Percentiles rank a stretch among this genome's conserved stretches.
phyloP scores from a whole-genome alignment of 257 asterid species.

The Forsythia viridissima region DNA sequence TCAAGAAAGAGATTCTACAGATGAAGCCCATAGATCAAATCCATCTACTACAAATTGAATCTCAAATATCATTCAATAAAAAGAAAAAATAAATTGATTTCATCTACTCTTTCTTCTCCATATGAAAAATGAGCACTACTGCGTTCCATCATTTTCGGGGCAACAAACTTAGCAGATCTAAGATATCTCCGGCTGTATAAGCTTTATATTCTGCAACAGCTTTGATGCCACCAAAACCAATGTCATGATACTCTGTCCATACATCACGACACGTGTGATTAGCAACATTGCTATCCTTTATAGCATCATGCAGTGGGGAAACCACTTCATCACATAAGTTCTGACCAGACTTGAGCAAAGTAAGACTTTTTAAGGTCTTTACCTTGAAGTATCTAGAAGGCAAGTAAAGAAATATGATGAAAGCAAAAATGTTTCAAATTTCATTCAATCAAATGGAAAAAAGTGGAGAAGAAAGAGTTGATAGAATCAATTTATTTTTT shows the following conservation, averaged over 20 bases:
- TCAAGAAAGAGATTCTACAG: too few relatives aligned
- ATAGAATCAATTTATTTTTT: too few relatives aligned
- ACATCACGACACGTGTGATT: conserved; percentile 71
- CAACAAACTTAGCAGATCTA: conserved; percentile 76
- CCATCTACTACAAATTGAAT: too few relatives aligned
- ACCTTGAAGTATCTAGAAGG: too few relatives aligned
- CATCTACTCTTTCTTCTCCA: too few relatives aligned
- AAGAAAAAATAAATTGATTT: too few relatives aligned
- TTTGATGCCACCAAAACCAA: conserved; percentile 73
- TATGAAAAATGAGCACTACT: conserved; percentile 77
- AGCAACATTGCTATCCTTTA: conserved; percentile 69
- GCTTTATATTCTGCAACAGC: conserved; percentile 79
- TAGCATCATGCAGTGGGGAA: conserved; percentile 64
- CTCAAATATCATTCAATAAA: too few relatives aligned
- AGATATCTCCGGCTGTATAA: conserved; percentile 67
- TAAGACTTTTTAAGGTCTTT: not conserved
- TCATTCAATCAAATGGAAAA: too few relatives aligned
- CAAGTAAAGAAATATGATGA: too few relatives aligned
- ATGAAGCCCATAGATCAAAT: too few relatives aligned
- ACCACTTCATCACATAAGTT: conserved; percentile 3
- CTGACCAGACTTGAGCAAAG: not conserved
- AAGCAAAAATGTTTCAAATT: too few relatives aligned
- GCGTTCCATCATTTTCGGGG: conserved; percentile 90
- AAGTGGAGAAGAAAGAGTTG: too few relatives aligned
- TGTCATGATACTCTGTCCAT: conserved; percentile 91